Evolutionary conservation across 495 filamentous ascomycete genomes (phyloP).

Genomic region (Penicillium atrosanguineum): DNA sequence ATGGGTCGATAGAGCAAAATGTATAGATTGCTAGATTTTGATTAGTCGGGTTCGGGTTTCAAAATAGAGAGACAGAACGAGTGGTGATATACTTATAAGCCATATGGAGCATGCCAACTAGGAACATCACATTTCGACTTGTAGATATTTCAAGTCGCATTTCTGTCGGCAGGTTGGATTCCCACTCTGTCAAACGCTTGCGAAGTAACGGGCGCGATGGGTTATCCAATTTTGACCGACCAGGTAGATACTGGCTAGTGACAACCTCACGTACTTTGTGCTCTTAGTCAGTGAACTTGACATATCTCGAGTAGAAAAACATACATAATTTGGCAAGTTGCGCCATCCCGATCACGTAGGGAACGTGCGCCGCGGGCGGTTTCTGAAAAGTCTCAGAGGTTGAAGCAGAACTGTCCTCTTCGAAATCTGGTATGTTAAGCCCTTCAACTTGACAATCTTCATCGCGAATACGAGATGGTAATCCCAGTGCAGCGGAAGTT

Average conservation of each 20-base stretch:
- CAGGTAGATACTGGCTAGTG: slow-evolving; percentile 40
- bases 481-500: slow-evolving; percentile 37
- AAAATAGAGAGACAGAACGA: background rate
- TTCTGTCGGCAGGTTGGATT: slow-evolving; percentile 30
- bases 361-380: slow-evolving; percentile 29
- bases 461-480: slow-evolving; percentile 43
- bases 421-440: slow-evolving; percentile 36
- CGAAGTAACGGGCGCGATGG: slow-evolving; percentile 29
- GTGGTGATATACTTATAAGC: slow-evolving; percentile 37
- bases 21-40: slow-evolving; percentile 36
- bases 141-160: slow-evolving; percentile 29
- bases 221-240: slow-evolving; percentile 26
- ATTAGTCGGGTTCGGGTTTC: background rate
- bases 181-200: slow-evolving; percentile 34
- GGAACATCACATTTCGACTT: slow-evolving; percentile 30
- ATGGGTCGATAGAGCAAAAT: slow-evolving; percentile 39
- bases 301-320: too few relatives aligned
- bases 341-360: slow-evolving; percentile 44
- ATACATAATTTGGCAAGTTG: slow-evolving; percentile 39
- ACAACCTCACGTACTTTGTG: slow-evolving; percentile 39
- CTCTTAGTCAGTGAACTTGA: background rate
- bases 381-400: slow-evolving; percentile 28
- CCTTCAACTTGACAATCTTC: slow-evolving; percentile 47
- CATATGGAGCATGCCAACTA: slow-evolving; percentile 44
- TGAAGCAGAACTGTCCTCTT: slow-evolving; percentile 27